phyloP scores from a whole-genome alignment of 176 grass and related monocot species.

The Oryza australiensis region DNA sequence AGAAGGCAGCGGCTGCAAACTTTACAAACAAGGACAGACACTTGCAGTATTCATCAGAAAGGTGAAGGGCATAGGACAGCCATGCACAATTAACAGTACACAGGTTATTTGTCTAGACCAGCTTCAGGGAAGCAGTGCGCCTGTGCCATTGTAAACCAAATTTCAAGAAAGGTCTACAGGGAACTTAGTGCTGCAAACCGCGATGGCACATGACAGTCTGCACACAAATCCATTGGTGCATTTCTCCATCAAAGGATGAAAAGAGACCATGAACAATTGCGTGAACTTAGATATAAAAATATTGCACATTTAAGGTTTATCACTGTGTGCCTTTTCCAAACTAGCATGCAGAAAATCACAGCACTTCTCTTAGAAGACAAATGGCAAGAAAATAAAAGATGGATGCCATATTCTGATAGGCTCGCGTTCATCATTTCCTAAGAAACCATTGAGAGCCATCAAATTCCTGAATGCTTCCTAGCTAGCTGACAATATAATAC shows the following conservation, averaged over 20 bases:
- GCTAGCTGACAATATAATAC: slow-evolving; percentile 43
- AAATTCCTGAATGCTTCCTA: background rate
- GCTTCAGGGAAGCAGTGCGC: background rate
- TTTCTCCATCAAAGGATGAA: background rate
- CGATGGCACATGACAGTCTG: background rate
- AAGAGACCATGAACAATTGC: background rate
- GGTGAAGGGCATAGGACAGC: background rate
- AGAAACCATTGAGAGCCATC: background rate
- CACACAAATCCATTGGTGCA: background rate
- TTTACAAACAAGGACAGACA: slow-evolving; percentile 20
- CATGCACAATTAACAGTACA: slow-evolving; percentile 26
- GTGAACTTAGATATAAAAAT: background rate
- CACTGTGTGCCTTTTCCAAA: background rate
- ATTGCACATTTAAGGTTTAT: background rate
- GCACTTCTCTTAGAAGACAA: background rate
- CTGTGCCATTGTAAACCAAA: background rate
- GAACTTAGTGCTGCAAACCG: background rate
- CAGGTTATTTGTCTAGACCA: background rate
- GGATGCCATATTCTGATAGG: background rate
- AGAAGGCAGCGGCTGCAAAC: slow-evolving; percentile 35
- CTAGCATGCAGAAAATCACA: background rate
- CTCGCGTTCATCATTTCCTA: background rate
- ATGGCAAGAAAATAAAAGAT: background rate
- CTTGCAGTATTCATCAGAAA: slow-evolving; percentile 29
- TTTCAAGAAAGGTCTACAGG: background rate